Evolutionary conservation across 2,329 filamentous ascomycete species (phyloP), one percentile per base, ranked within the genome.

Genomic region (Erysiphe pulchra): DNA sequence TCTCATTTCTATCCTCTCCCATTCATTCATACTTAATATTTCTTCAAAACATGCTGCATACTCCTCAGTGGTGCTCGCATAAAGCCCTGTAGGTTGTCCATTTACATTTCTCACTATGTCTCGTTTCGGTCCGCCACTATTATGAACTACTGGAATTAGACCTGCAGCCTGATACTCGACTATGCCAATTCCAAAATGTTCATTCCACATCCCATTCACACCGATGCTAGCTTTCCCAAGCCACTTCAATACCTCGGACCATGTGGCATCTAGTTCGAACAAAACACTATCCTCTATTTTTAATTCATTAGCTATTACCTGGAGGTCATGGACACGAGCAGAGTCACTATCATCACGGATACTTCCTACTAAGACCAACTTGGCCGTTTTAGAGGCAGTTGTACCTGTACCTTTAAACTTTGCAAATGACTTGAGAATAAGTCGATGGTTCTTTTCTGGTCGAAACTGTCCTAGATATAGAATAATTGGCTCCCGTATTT

Each of bases 191-290:
- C 90, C 90, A 59, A 98, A 98, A 61, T 98, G 90, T 64, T 98
- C 90, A 59, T 94, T 95, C 87, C 90, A 98, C 90, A 98, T 98
- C 56, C 81, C 84, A 55, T 98, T 98, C 30, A 92, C 85, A 44
- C 90, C 90, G 1, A 98, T 73, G 16, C 75, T 87, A 4, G 80
- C 77, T 50, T 67, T 75, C 45, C 73, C 66, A 49, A 95, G 66
- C 73, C 82, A 85, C 31, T 80, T 70, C 10, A 94, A 67, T 45
- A 98, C 82, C 53, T 84, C 73, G 3, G 80, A 75, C 85, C 87
- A 98, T 24, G 80, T 75, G 0, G 84, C 86, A 59, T 98, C 86
- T 47, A 85, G 77, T 50, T 92, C 73, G 59, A 98, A 98, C 47
- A 84, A 75, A 39, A 94, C 85, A 13, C 70, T 67, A 45, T 92